phyloP scores from a whole-genome alignment of 352 stramenopile species.

The Phytophthora capsici region DNA sequence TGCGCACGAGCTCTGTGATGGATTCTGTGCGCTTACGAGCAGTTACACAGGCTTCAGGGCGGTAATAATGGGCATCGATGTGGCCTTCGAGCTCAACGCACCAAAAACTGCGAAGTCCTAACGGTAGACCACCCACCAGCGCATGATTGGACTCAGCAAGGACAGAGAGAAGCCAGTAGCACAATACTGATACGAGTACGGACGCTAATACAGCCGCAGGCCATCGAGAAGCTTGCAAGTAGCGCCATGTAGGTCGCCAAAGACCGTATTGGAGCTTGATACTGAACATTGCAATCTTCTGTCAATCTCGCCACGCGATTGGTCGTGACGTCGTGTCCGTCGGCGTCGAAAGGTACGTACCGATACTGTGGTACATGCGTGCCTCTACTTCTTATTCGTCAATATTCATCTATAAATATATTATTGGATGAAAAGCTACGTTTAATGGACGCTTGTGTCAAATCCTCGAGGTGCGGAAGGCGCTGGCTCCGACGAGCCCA shows the following conservation, averaged over 20 bases:
- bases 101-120: conserved; percentile 18
- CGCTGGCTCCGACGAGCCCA: conserved; percentile 13
- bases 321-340: neutral
- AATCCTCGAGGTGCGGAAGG: conserved; percentile 13
- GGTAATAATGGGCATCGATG: conserved; percentile 46
- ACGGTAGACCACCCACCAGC: conserved; percentile 21
- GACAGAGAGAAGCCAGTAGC: conserved; percentile 23
- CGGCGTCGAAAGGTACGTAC: too few relatives aligned
- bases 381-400: too few relatives aligned
- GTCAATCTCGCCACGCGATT: neutral
- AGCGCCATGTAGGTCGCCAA: conserved; percentile 1
- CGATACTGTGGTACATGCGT: too few relatives aligned
- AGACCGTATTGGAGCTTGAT: neutral
- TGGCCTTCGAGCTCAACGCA: conserved; percentile 51
- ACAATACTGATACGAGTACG: conserved; percentile 11
- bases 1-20: conserved; percentile 50
- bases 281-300: too few relatives aligned
- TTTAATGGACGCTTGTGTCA: conserved; percentile 4
- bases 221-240: conserved; percentile 16
- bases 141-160: conserved; percentile 33
- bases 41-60: conserved; percentile 45
- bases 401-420: too few relatives aligned
- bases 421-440: conserved; percentile 13
- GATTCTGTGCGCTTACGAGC: conserved; percentile 41
- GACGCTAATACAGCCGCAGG: conserved; percentile 1